A percentile compares a stretch with the other conserved stretches of the same genome.
phyloP scores from a whole-genome alignment of 2,329 filamentous ascomycete species.

The Lojkania enalia region DNA sequence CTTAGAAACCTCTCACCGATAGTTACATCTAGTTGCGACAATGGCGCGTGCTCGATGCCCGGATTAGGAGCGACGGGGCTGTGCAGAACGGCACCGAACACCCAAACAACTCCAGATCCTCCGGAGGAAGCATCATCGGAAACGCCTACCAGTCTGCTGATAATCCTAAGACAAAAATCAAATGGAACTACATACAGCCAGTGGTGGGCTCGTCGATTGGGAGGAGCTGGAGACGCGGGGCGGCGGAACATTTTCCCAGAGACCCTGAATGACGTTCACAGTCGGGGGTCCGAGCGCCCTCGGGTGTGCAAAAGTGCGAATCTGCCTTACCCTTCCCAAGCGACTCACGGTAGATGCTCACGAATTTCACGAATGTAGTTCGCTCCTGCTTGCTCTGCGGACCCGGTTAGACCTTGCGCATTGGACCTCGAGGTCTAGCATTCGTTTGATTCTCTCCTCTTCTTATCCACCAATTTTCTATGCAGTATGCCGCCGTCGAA shows the following conservation, averaged over 20 bases:
- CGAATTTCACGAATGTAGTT: slow-evolving; percentile 19
- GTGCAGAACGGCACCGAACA: no score
- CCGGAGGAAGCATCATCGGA: no score
- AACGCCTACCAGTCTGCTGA: no score
- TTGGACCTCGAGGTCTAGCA: slow-evolving; percentile 7
- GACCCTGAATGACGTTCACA: slow-evolving; percentile 3
- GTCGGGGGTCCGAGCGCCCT: neutral
- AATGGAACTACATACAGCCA: no score
- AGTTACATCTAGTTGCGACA: no score
- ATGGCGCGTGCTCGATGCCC: neutral
- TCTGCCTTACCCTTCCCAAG: slow-evolving; percentile 2
- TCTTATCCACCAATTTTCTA: neutral
- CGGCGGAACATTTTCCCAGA: neutral
- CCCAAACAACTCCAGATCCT: no score
- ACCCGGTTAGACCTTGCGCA: slow-evolving; percentile 18
- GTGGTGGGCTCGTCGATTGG: no score
- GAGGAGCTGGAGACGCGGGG: neutral
- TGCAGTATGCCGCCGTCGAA: slow-evolving; percentile 44
- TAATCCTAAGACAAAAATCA: no score
- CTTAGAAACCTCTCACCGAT: no score
- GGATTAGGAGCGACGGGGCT: neutral
- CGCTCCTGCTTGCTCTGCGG: slow-evolving; percentile 8
- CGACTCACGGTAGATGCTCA: slow-evolving; percentile 16
- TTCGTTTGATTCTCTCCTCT: slow-evolving; percentile 4
- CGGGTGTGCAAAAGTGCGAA: neutral